These are phyloP conservation scores for Saraca asoca DNA, from an alignment of 331 rosid genomes.

Conservation along the genomic window DNA sequence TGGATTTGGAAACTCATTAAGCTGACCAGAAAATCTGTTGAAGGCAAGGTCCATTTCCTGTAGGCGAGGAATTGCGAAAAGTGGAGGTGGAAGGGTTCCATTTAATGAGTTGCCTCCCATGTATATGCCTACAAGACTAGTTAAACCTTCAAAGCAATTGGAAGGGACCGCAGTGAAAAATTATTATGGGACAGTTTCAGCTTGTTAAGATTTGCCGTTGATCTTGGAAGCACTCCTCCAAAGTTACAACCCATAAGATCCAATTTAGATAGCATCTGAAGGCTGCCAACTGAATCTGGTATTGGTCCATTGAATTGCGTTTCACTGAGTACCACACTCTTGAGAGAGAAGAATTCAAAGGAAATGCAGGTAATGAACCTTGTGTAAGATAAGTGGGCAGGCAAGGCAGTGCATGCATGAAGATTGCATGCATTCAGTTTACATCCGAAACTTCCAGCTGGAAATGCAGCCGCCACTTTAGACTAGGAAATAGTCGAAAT, in stretches of 20 bases:
- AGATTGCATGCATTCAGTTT: too few species aligned
- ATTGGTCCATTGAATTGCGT: not conserved
- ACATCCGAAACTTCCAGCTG: too few species aligned
- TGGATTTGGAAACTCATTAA: not conserved
- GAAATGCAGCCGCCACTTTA: too few species aligned
- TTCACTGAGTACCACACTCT: not conserved
- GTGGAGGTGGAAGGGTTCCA: not conserved
- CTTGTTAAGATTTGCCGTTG: not conserved
- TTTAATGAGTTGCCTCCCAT: not conserved
- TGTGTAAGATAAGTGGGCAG: too few species aligned
- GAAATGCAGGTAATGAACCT: not conserved
- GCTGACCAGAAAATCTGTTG: slow-evolving; percentile 35
- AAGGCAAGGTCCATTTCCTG: not conserved
- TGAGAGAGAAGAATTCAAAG: not conserved
- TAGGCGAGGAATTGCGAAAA: not conserved
- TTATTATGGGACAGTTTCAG: not conserved
- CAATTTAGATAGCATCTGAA: not conserved
- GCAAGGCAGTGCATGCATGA: too few species aligned
- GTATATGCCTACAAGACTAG: not conserved
- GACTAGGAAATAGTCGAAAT: too few species aligned
- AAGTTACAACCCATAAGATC: not conserved
- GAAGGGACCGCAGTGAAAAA: not conserved
- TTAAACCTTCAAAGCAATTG: not conserved
- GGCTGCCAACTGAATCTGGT: not conserved
- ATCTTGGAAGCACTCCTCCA: not conserved